Conservation (phyloP, 192 early-diverging fungal species). For the Geosiphon pyriformis region DNA sequence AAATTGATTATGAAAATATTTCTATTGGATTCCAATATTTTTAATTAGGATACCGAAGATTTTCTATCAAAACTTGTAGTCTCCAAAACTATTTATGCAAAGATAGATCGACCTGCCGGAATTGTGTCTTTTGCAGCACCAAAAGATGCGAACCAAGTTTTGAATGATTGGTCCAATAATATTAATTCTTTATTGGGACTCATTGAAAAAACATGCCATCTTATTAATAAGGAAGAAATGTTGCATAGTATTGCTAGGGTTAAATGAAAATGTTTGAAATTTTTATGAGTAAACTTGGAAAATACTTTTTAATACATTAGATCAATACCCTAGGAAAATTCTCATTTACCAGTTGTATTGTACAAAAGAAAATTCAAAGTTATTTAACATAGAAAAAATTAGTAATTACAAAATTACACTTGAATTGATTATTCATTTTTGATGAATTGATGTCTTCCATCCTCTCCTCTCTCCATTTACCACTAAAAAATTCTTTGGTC, state of each 20-base stretch:
- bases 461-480: no score
- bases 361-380: no score
- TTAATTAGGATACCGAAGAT: conserved; percentile 74
- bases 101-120: conserved; percentile 89
- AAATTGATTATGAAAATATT: no score
- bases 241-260: conserved; percentile 74
- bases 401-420: no score
- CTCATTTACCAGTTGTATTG: no score
- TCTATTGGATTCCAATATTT: neutral
- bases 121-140: conserved; percentile 81
- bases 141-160: conserved; percentile 80
- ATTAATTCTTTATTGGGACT: conserved; percentile 82
- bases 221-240: conserved; percentile 89
- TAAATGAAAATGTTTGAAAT: conserved; percentile 39
- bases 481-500: no score
- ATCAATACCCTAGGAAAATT: no score
- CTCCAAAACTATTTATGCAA: conserved; percentile 91
- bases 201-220: conserved; percentile 92
- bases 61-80: conserved; percentile 93
- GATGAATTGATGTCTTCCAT: no score
- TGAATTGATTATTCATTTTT: no score
- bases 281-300: no score
- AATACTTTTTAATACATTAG: no score
- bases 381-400: no score
- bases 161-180: conserved; percentile 92